A percentile compares a stretch with the other conserved stretches of the same genome.
Conservation (phyloP, 2,329 filamentous ascomycete genomes). For the Fusarium secorum region DNA sequence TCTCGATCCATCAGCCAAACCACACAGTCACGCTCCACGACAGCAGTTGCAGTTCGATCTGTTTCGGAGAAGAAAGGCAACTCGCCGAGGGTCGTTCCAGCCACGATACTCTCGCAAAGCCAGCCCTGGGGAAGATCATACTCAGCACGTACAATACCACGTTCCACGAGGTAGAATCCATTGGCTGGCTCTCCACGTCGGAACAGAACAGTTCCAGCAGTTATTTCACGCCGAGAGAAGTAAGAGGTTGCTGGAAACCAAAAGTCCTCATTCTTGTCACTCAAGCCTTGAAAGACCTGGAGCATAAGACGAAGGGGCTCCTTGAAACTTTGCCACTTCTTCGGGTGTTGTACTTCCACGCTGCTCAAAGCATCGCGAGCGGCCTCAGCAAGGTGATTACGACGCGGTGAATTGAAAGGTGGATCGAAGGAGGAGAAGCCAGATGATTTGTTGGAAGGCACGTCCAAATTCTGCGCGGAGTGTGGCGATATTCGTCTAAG, state of each 20-base stretch:
- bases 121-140: slow-evolving; percentile 90
- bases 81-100: slow-evolving; percentile 94
- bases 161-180: slow-evolving; percentile 90
- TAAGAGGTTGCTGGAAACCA: slow-evolving; percentile 85
- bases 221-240: slow-evolving; percentile 74
- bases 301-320: slow-evolving; percentile 91
- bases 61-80: slow-evolving; percentile 96
- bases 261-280: slow-evolving; percentile 88
- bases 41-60: slow-evolving; percentile 82
- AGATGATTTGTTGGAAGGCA: slow-evolving; percentile 51
- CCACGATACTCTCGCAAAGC: slow-evolving; percentile 90
- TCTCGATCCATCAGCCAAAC: slow-evolving; percentile 81
- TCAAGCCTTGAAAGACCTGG: slow-evolving; percentile 92
- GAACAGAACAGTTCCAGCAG: slow-evolving; percentile 78
- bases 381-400: slow-evolving; percentile 77
- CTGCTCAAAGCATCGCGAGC: slow-evolving; percentile 79
- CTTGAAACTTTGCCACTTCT: slow-evolving; percentile 84
- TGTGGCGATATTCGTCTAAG: slow-evolving; percentile 53
- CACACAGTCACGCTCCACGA: slow-evolving; percentile 81
- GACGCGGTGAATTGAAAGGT: slow-evolving; percentile 79
- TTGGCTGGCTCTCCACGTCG: slow-evolving; percentile 76
- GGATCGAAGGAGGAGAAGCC: slow-evolving; percentile 48
- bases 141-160: slow-evolving; percentile 86
- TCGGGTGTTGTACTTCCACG: slow-evolving; percentile 64
- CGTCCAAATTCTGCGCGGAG: slow-evolving; percentile 56